Evolutionary conservation across 2,329 filamentous ascomycete genomes (phyloP).

Genomic region (Capronia epimyces): DNA sequence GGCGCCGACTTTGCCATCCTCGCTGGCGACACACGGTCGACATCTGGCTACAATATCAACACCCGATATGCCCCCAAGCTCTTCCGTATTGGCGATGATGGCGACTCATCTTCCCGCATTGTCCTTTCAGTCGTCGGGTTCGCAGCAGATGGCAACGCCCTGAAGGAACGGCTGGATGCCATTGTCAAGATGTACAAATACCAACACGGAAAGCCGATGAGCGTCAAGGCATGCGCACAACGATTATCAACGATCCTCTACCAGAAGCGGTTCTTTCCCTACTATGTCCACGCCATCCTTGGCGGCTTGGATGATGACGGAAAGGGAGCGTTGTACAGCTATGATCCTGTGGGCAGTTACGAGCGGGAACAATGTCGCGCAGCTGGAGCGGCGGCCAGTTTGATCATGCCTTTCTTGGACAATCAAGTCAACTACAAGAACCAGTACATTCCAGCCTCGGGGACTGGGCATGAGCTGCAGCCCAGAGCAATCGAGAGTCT

Average conservation of each 20-base stretch:
- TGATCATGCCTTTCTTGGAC: conserved; percentile 99
- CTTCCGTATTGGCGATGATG: conserved; percentile 88
- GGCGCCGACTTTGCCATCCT: conserved; percentile 93
- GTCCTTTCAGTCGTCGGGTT: conserved; percentile 93
- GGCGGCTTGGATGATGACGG: conserved; percentile 93
- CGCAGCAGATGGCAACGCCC: conserved; percentile 84
- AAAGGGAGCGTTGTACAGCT: conserved; percentile 89
- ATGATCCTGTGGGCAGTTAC: conserved; percentile 96
- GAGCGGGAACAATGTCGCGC: conserved; percentile 95
- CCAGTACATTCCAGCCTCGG: conserved; percentile 84
- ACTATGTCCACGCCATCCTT: conserved; percentile 93
- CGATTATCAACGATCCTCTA: conserved; percentile 93
- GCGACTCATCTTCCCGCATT: conserved; percentile 73
- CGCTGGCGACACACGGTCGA: conserved; percentile 93
- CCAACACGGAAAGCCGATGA: conserved; percentile 95
- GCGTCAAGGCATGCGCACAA: conserved; percentile 88
- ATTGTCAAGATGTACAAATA: conserved; percentile 99
- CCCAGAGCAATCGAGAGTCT: conserved; percentile 60
- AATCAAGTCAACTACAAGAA: conserved; percentile 99
- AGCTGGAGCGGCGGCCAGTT: conserved; percentile 80
- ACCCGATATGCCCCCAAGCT: conserved; percentile 91
- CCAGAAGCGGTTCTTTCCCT: conserved; percentile 96
- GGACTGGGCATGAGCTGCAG: conserved; percentile 72
- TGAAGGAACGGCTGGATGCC: conserved; percentile 88
- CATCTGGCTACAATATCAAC: conserved; percentile 98